Conservation (phyloP, 352 stramenopile species). For the Blastocystis sp. region DNA sequence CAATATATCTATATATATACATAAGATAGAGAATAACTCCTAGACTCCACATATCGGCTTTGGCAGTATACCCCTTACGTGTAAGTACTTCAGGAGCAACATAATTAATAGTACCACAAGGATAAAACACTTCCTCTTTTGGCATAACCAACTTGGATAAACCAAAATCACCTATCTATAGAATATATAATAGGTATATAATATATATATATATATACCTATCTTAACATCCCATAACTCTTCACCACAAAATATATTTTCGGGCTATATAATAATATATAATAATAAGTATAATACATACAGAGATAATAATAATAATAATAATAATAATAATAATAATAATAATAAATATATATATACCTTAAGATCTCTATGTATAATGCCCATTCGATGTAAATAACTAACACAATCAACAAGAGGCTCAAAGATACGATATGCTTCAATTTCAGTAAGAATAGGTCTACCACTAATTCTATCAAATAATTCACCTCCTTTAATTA, state of each 20-base stretch:
- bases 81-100: conserved; percentile 69
- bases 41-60: conserved; percentile 71
- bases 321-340: not conserved
- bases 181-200: too few relatives aligned
- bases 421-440: conserved; percentile 61
- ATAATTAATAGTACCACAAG: conserved; percentile 71
- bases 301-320: not conserved
- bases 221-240: conserved; percentile 47
- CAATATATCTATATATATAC: too few relatives aligned
- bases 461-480: conserved; percentile 79
- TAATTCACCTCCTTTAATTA: conserved; percentile 76
- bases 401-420: conserved; percentile 64
- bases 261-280: conserved; percentile 32
- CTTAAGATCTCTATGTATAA: conserved; percentile 54
- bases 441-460: conserved; percentile 60
- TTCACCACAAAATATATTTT: conserved; percentile 66
- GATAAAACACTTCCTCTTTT: conserved; percentile 72
- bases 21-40: conserved; percentile 74
- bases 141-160: conserved; percentile 69
- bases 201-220: too few relatives aligned
- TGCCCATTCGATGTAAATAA: conserved; percentile 68
- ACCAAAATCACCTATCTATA: conserved; percentile 73
- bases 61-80: conserved; percentile 60
- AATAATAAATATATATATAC: not conserved
- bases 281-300: too few relatives aligned